phyloP scores from a whole-genome alignment of 2,329 filamentous ascomycete genomes.

The Alternaria burnsii region DNA sequence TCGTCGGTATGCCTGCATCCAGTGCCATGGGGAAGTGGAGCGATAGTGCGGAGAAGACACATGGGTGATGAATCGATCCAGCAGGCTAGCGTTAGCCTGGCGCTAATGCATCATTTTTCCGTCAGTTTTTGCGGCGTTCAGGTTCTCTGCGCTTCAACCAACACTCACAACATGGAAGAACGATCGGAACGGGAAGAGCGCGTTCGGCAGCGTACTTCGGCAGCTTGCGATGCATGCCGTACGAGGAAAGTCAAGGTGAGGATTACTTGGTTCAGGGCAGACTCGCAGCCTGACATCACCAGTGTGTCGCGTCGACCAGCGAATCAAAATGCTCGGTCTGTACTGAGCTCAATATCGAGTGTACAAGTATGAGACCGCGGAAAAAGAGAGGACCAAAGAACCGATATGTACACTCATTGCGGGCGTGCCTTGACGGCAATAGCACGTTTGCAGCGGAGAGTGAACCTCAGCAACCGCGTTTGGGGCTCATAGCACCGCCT shows the following conservation, averaged over 20 bases:
- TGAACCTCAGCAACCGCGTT: background rate
- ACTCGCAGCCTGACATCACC: background rate
- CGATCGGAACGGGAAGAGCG: slow-evolving; percentile 8
- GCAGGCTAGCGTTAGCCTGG: slow-evolving; percentile 19
- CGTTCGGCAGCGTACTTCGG: slow-evolving; percentile 20
- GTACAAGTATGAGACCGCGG: slow-evolving; percentile 23
- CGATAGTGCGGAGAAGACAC: slow-evolving; percentile 4
- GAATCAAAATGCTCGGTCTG: slow-evolving; percentile 22
- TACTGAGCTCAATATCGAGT: slow-evolving; percentile 22
- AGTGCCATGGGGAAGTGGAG: background rate
- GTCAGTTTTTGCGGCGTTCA: slow-evolving; percentile 8
- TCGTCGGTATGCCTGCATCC: slow-evolving; percentile 8
- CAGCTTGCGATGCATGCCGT: slow-evolving; percentile 33
- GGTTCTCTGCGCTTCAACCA: background rate
- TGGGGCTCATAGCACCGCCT: slow-evolving; percentile 19
- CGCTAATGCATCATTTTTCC: slow-evolving; percentile 20
- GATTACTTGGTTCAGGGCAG: background rate
- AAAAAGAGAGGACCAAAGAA: slow-evolving; percentile 33
- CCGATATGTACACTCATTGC: slow-evolving; percentile 21
- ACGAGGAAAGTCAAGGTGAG: slow-evolving; percentile 32
- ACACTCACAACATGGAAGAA: slow-evolving; percentile 4
- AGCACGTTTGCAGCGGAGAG: background rate
- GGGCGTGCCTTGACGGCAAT: slow-evolving; percentile 11
- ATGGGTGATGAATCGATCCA: slow-evolving; percentile 39
- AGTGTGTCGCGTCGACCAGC: slow-evolving; percentile 17